Base-by-base conservation (phyloP, 2,329 filamentous ascomycete species). In the Aureobasidium leucospermi region DNA sequence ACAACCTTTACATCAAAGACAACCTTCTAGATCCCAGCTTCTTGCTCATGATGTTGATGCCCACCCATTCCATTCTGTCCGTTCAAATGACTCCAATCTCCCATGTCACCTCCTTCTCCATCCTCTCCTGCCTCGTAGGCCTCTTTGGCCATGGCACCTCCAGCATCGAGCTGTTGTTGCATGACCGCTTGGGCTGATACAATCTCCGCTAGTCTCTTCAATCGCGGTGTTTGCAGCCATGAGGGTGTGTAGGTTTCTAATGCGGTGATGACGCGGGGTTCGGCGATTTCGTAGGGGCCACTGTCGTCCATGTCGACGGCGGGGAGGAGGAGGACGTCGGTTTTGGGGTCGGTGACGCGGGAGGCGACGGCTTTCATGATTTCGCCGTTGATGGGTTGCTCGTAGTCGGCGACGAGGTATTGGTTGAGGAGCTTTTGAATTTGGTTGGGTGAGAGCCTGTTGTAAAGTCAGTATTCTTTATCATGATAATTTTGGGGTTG, bases 361-460 rank as follows among this genome's bases (percentile, higher is more conserved):
- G 91, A 96, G 7, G 95, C 94, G 57, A 99, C 95, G 7, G 94
- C 94, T 79, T 99, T 99, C 94, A 99, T 99, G 71, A 99, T 99
- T 74, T 99, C 94, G 71, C 93, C 94, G 69, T 99, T 97, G 75
- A 99, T 99, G 39, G 94, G 94, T 76, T 97, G 94, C 76, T 99
- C 94, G 74, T 99, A 99, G 75, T 99, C 94, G 62, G 94, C 94
- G 60, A 99, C 93, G 51, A 99, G 84, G 72, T 99, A 99, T 75
- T 99, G 94, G 76, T 99, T 99, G 65, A 99, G 81, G 36, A 99
- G 84, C 79, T 99, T 99, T 76, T 99, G 94, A 64, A 99, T 99
- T 75, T 99, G 94, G 76, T 96, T 97, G 56, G 94, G 94, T 1
- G 93, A 96, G 57, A 99, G 83, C 89, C 89, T 94, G 38, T 32